Base-by-base conservation (phyloP, 2,329 filamentous ascomycete species). In the Cordyceps farinosa region DNA sequence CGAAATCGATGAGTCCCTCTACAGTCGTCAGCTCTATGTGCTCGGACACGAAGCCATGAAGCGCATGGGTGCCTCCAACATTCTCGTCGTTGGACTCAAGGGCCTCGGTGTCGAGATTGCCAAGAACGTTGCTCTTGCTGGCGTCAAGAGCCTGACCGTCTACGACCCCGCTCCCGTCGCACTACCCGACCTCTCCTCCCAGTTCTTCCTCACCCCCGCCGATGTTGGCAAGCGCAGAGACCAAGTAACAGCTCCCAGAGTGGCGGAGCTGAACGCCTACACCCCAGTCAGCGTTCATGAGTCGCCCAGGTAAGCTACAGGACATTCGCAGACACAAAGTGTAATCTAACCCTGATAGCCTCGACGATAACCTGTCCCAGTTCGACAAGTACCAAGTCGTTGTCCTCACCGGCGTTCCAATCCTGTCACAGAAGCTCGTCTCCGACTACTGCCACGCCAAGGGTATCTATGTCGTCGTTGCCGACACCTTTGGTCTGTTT, bases 41-140 rank as follows among this genome's bases (percentile, higher is more conserved):
- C 76, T 89, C 58, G 87, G 87, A 67, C 87, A 89, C 71, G 87
- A 89, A 77, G 95, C 95, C 68, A 99, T 99, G 95, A 98, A 96
- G 84, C 92, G 95, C 72, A 99, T 99, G 95, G 87, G 93, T 72
- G 91, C 92, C 66, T 98, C 95, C 62, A 96, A 98, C 74, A 86
- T 99, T 65, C 90, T 99, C 60, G 84, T 99, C 63, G 90, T 94
- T 66, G 95, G 95, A 67, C 82, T 98, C 69, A 94, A 95, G 76
- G 95, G 95, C 58, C 85, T 99, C 47, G 95, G 95, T 80, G 94
- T 97, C 62, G 95, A 99, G 79, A 95, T 99, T 71, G 94, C 95
- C 73, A 99, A 99, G 85, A 99, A 99, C 73, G 92, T 99, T 72
- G 95, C 95, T 65, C 88, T 99, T 70, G 95, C 95, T 70, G 95